Conservation (phyloP, 352 stramenopile species). For the Pythium chondricola region DNA sequence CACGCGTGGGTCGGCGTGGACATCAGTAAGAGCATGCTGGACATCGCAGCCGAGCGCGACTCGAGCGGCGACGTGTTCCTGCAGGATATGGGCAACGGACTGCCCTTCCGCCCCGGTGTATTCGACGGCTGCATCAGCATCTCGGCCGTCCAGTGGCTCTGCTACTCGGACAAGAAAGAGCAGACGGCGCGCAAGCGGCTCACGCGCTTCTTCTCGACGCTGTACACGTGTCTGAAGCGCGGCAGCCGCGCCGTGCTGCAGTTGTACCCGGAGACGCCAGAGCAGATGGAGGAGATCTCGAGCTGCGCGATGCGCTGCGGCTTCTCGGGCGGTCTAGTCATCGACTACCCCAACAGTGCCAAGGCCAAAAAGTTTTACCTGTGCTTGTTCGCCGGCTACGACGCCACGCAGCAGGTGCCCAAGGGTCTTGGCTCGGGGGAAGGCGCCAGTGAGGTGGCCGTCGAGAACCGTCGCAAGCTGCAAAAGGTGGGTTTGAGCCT, state of each 20-base stretch:
- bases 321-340: constrained; percentile 95
- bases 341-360: constrained; percentile 98
- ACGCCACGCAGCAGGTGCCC: constrained; percentile 68
- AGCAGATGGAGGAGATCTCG: constrained; percentile 95
- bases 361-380: constrained; percentile 99
- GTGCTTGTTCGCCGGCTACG: constrained; percentile 94
- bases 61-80: constrained; percentile 86
- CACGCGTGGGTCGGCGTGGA: constrained; percentile 98
- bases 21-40: constrained; percentile 98
- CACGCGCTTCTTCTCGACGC: constrained; percentile 95
- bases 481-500: constrained; percentile 18
- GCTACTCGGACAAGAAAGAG: constrained; percentile 97
- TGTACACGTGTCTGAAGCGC: constrained; percentile 84
- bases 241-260: constrained; percentile 95
- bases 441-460: constrained; percentile 45
- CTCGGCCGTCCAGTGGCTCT: constrained; percentile 99
- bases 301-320: constrained; percentile 84
- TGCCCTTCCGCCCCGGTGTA: constrained; percentile 95
- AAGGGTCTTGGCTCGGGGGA: constrained; percentile 70
- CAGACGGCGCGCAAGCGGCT: constrained; percentile 92
- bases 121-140: constrained; percentile 99
- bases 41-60: constrained; percentile 94
- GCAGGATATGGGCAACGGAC: constrained; percentile 97
- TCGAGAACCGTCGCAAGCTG: constrained; percentile 54
- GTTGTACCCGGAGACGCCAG: constrained; percentile 97